Base-by-base conservation (phyloP, 1,284 basidiomycete genomes). In the Cryptococcus floricola region DNA sequence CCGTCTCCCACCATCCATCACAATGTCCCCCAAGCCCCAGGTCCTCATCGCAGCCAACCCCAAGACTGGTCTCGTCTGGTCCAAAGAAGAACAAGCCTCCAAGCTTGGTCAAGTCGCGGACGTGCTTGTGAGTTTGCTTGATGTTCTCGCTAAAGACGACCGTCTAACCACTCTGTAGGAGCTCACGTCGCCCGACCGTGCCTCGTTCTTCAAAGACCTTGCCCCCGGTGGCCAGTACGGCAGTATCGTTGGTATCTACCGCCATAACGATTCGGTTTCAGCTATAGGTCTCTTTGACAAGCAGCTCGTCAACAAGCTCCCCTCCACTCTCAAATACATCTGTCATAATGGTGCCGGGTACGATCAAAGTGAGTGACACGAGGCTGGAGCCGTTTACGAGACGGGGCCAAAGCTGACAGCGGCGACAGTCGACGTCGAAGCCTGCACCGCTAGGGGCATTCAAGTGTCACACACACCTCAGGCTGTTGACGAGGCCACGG, bases 341-440 rank as follows among this genome's bases (percentile, higher is more conserved):
- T 88, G 87, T 1, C 90, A 93, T 75, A 92, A 93, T 61, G 91
- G 91, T n/a, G 91, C 91, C 0, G 91, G 92, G 3, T 94, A 94
- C 46, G 70, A 73, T 47, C 67, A 70, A 52, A 70, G 69, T 74
- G 56, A 48, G 70, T 61, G 2, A 16, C 25, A 1, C 31, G 27
- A 23, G 34, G 18, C 44, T 39, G 6, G 4, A 12, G 18, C 13
- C 19, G 14, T 34, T 45, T 23, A 3, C 37, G 12, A 44, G 12
- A n/a, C 41, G 6, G 8, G 9, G 25, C 9, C 19, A 34, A 28
- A 9, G 38, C 41, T 52, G 8, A 56, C 54, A 58, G 56, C 60
- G 45, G 64, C 53, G 25, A 5, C 44, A 66, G 66, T 94, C 64
- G 87, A 93, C 70, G 83, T 92, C 5, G 74, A 76, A 2, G 87